Evolutionary conservation across 306 rosid genomes (phyloP).

Genomic region (Aeschynomene evenia): DNA sequence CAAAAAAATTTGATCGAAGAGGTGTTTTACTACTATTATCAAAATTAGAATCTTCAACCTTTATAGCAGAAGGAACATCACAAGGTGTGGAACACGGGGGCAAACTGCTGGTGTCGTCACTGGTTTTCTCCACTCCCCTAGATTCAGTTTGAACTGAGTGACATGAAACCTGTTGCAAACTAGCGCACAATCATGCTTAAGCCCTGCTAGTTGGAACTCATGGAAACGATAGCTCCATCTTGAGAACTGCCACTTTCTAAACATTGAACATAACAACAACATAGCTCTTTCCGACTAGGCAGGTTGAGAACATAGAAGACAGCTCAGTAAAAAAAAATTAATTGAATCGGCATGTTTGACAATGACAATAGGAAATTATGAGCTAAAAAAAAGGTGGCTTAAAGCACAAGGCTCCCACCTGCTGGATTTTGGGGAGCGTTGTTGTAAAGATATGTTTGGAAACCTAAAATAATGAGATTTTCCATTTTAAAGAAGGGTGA

Average conservation of each 20-base stretch:
- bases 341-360: too few relatives aligned
- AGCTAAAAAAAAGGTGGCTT: too few relatives aligned
- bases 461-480: too few relatives aligned
- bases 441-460: too few relatives aligned
- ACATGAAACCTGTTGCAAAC: too few relatives aligned
- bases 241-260: constrained; percentile 28
- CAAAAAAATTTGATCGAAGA: constrained; percentile 36
- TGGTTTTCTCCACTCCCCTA: constrained; percentile 25
- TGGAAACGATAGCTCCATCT: constrained; percentile 22
- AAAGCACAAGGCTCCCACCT: too few relatives aligned
- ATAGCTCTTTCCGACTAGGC: neutral
- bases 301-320: constrained; percentile 1
- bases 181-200: too few relatives aligned
- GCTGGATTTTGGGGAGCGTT: too few relatives aligned
- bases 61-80: constrained; percentile 39
- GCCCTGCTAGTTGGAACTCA: constrained; percentile 27
- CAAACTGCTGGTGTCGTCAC: constrained; percentile 25
- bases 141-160: too few relatives aligned
- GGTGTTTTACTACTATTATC: constrained; percentile 34
- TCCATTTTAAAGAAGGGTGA: too few relatives aligned
- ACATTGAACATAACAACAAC: constrained; percentile 6
- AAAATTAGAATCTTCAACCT: constrained; percentile 42
- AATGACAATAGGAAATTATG: too few relatives aligned
- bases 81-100: constrained; percentile 8
- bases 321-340: neutral